phyloP scores from a whole-genome alignment of 1,284 basidiomycete genomes.

The Athelia psychrophila region DNA sequence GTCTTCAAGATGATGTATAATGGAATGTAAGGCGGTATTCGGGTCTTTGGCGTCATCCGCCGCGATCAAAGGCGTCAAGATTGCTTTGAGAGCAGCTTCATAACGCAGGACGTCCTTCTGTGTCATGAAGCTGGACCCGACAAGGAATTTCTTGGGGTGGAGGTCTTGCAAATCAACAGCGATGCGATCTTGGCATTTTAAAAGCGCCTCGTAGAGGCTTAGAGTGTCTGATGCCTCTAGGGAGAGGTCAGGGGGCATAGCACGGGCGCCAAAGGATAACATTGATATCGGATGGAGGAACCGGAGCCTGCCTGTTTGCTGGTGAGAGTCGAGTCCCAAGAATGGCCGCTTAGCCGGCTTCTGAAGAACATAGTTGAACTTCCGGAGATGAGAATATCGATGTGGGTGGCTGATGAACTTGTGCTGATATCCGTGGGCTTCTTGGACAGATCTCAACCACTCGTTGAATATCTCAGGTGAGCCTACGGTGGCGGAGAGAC shows the following conservation, averaged over 20 bases:
- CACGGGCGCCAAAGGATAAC: slow-evolving; percentile 45
- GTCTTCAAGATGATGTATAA: slow-evolving; percentile 44
- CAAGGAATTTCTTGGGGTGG: slow-evolving; percentile 47
- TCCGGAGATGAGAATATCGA: slow-evolving; percentile 71
- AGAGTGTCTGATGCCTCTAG: slow-evolving; percentile 59
- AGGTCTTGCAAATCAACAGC: slow-evolving; percentile 31
- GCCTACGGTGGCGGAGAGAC: slow-evolving; percentile 70
- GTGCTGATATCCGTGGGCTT: slow-evolving; percentile 53
- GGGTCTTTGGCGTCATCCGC: slow-evolving; percentile 33
- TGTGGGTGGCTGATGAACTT: slow-evolving; percentile 59
- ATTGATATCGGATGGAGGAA: slow-evolving; percentile 62
- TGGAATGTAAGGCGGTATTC: slow-evolving; percentile 30
- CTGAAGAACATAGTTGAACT: slow-evolving; percentile 51
- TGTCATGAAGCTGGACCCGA: slow-evolving; percentile 33
- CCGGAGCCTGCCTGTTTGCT: slow-evolving; percentile 35
- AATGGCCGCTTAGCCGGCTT: slow-evolving; percentile 23
- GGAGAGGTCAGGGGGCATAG: slow-evolving; percentile 58
- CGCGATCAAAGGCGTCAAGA: slow-evolving; percentile 37
- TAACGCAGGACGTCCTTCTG: slow-evolving; percentile 61
- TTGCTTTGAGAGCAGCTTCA: slow-evolving; percentile 48
- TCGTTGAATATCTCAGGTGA: slow-evolving; percentile 59
- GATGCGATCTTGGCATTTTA: slow-evolving; percentile 14
- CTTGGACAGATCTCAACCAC: slow-evolving; percentile 63
- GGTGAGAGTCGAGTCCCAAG: slow-evolving; percentile 33
- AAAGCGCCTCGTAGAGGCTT: slow-evolving; percentile 45